A percentile compares a stretch with the other conserved stretches of the same genome.
These are phyloP conservation scores for Fraxinus dipetala DNA, from an alignment of 305 asterid species.

Conservation along the genomic window DNA sequence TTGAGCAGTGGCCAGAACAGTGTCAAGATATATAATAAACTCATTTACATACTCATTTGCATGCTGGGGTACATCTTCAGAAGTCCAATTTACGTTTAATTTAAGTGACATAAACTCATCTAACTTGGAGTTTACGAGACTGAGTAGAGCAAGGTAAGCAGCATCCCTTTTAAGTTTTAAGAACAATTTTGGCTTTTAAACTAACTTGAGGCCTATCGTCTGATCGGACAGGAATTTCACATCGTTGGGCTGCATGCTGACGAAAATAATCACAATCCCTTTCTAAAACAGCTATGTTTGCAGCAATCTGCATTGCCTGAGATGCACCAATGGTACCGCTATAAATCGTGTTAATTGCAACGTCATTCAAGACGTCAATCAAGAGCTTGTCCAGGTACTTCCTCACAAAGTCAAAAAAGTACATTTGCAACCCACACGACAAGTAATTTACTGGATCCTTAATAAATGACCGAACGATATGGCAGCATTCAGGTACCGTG, in stretches of 20 bases:
- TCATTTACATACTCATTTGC: slow-evolving; percentile 74
- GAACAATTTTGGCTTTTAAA: slow-evolving; percentile 76
- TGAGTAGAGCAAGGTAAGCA: slow-evolving; percentile 71
- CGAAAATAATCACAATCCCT: slow-evolving; percentile 87
- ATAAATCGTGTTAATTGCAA: slow-evolving; percentile 54
- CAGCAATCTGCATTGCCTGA: slow-evolving; percentile 62
- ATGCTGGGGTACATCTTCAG: slow-evolving; percentile 58
- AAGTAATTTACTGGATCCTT: slow-evolving; percentile 79
- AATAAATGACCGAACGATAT: slow-evolving; percentile 67
- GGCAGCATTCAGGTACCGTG: slow-evolving; percentile 89
- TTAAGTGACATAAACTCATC: slow-evolving; percentile 69
- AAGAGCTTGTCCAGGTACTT: slow-evolving; percentile 76
- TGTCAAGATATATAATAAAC: slow-evolving; percentile 76
- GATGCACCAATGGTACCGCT: slow-evolving; percentile 68
- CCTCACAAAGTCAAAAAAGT: slow-evolving; percentile 73
- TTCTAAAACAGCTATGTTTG: slow-evolving; percentile 51
- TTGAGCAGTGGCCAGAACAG: slow-evolving; percentile 46
- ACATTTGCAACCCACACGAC: slow-evolving; percentile 77
- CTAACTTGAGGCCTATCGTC: slow-evolving; percentile 73
- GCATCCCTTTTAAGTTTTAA: slow-evolving; percentile 79
- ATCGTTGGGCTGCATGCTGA: slow-evolving; percentile 96
- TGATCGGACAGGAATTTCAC: slow-evolving; percentile 77
- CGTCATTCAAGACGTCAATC: slow-evolving; percentile 80
- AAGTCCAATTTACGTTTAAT: slow-evolving; percentile 74
- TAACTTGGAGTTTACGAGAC: slow-evolving; percentile 57